Conservation (phyloP, 2,329 filamentous ascomycete species). For the Phoma herbarum region DNA sequence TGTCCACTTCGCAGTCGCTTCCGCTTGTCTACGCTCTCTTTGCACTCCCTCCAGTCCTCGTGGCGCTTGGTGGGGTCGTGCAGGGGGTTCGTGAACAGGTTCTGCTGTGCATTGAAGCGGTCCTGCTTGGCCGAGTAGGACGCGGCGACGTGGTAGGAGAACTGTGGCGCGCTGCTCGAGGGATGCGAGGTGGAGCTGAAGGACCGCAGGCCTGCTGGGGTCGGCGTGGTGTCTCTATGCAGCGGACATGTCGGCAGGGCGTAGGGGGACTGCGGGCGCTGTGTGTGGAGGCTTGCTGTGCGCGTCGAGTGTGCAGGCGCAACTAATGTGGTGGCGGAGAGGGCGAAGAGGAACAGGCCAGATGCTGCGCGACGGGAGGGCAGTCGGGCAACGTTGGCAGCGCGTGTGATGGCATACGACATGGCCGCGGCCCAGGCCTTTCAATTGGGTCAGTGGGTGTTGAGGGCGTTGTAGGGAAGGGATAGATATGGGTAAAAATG, state of each 20-base stretch:
- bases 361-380: slow-evolving; percentile 38
- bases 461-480: slow-evolving; percentile 13
- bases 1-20: slow-evolving; percentile 82
- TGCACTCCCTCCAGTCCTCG: slow-evolving; percentile 42
- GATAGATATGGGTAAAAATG: slow-evolving; percentile 9
- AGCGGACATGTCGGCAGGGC: slow-evolving; percentile 43
- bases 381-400: slow-evolving; percentile 34
- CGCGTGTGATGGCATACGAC: slow-evolving; percentile 47
- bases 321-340: slow-evolving; percentile 38
- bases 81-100: slow-evolving; percentile 47
- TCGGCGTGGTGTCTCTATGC: slow-evolving; percentile 40
- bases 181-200: slow-evolving; percentile 44
- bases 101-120: slow-evolving; percentile 47
- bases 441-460: slow-evolving; percentile 33
- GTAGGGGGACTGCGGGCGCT: slow-evolving; percentile 26
- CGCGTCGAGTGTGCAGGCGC: slow-evolving; percentile 32
- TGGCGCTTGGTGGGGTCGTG: slow-evolving; percentile 39
- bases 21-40: slow-evolving; percentile 59
- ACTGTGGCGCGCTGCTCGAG: slow-evolving; percentile 40
- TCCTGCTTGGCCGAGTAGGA: slow-evolving; percentile 54
- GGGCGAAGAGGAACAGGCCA: slow-evolving; percentile 42
- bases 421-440: slow-evolving; percentile 51
- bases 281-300: slow-evolving; percentile 25
- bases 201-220: slow-evolving; percentile 39
- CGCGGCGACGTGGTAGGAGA: slow-evolving; percentile 52